Conservation (phyloP, 352 stramenopile genomes). For the Albugo candida region DNA sequence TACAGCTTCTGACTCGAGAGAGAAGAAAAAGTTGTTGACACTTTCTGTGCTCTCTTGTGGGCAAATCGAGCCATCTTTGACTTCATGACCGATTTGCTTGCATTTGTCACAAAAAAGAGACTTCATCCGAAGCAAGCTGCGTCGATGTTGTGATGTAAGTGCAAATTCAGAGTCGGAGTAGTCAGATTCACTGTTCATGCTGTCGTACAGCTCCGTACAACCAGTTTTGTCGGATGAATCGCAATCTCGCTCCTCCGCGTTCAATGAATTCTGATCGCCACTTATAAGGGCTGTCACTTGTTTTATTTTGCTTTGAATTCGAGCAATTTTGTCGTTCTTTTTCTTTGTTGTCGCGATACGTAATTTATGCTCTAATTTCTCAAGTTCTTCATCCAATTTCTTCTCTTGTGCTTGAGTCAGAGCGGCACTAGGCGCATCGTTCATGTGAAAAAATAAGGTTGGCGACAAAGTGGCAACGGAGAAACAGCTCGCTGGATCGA, state of each 20-base stretch:
- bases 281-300: conserved; percentile 57
- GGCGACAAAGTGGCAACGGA: conserved; percentile 38
- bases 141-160: conserved; percentile 6
- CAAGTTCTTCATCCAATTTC: conserved; percentile 76
- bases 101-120: neutral
- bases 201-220: conserved; percentile 43
- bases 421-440: conserved; percentile 57
- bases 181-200: conserved; percentile 68
- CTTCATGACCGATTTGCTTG: too few relatives aligned
- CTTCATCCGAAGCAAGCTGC: neutral
- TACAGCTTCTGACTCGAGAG: conserved; percentile 63
- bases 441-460: conserved; percentile 67
- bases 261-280: conserved; percentile 27
- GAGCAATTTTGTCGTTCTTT: conserved; percentile 75
- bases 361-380: conserved; percentile 80
- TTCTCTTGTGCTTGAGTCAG: conserved; percentile 82
- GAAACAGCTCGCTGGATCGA: conserved; percentile 37
- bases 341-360: conserved; percentile 80
- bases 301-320: conserved; percentile 66
- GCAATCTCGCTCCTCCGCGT: conserved; percentile 15
- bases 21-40: conserved; percentile 56
- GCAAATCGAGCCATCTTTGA: too few relatives aligned
- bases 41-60: neutral
- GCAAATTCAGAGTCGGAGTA: conserved; percentile 49
- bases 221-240: neutral